Conservation (phyloP, 2,329 filamentous ascomycete genomes). For the Lecanoromycetidae sp. region DNA sequence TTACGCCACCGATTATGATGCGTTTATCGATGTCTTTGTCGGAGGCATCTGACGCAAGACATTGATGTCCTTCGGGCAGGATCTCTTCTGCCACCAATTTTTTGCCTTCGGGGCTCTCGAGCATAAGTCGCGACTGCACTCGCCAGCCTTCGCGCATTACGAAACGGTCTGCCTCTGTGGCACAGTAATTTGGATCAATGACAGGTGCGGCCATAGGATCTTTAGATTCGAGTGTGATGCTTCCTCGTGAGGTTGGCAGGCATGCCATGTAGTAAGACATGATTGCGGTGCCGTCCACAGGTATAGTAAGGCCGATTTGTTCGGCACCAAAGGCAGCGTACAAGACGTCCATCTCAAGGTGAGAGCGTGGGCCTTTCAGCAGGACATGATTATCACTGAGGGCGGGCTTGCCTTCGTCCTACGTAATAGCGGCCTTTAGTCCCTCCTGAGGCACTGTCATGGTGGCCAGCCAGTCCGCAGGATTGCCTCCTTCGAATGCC, state of each 20-base stretch:
- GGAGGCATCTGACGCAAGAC: conserved; percentile 10
- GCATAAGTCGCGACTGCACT: conserved; percentile 13
- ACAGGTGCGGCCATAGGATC: conserved; percentile 12
- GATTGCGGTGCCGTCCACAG: conserved; percentile 10
- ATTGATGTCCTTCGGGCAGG: conserved; percentile 12
- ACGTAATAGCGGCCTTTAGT: background rate
- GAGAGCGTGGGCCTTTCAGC: background rate
- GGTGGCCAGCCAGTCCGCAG: conserved; percentile 2
- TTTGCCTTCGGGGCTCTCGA: conserved; percentile 13
- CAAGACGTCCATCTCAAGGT: background rate
- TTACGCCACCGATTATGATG: conserved; percentile 3
- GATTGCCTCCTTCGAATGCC: background rate
- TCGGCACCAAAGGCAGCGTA: background rate
- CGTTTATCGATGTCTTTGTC: conserved; percentile 21
- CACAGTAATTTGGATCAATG: conserved; percentile 25
- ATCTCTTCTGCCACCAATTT: conserved; percentile 19
- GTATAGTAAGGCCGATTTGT: conserved; percentile 11
- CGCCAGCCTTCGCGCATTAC: conserved; percentile 18
- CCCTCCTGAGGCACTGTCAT: background rate
- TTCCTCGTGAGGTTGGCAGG: conserved; percentile 4
- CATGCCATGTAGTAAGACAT: background rate
- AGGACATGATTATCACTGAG: conserved; percentile 1
- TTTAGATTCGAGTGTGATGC: background rate
- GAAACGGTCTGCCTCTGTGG: conserved; percentile 21
- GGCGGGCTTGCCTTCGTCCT: background rate